Base-by-base conservation (phyloP, 129 eudicot species). In the Flaveria trinervia region DNA sequence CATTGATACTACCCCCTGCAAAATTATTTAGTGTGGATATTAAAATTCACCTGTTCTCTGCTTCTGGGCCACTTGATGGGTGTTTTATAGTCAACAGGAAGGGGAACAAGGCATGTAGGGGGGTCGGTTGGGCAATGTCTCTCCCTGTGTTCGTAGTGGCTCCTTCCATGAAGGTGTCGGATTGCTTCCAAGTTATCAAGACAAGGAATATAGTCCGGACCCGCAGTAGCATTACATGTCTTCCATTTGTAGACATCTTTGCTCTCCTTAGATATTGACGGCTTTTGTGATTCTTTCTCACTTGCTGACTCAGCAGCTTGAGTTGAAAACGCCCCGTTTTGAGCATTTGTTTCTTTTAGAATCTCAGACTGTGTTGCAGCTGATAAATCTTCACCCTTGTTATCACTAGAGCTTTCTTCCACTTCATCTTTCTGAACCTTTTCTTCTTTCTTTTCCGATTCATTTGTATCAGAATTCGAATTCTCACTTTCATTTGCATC, bases 131-230 rank as follows among this genome's bases (percentile, higher is more conserved):
- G 93, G 78, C 93, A 89, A 75, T 89, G 93, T 28, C 93, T 82
- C 71, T 89, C 93, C 36, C 90, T 70, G 80, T 89, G 93, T 61
- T 89, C 85, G 44, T 85, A 89, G 82, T 89, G 93, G 30, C 80
- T 61, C 45, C 82, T 74, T 23, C 76, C 77, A 45, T 68, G 86
- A 79, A 89, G 93, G 60, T 82, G 84, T 65, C 74, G 80, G 70
- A 89, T 89, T 8, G 90, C 93, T 82, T 86, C 85, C 71, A 76
- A 45, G 72, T 89, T 89, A 78, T 89, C 93, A 36, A 89, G 90
- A 76, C 93, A 89, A 6, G 93, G 93, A 71, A 89, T 89, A 44
- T 89, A 89, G 52, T 89, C 93, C 0, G 88, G 85, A 43, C 93
- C 93, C 0, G 93, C 87, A 23, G 88, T 84, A 4, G 80, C 85